phyloP scores from a whole-genome alignment of 2,329 filamentous ascomycete genomes.

The Pestalotiopsis sp. region DNA sequence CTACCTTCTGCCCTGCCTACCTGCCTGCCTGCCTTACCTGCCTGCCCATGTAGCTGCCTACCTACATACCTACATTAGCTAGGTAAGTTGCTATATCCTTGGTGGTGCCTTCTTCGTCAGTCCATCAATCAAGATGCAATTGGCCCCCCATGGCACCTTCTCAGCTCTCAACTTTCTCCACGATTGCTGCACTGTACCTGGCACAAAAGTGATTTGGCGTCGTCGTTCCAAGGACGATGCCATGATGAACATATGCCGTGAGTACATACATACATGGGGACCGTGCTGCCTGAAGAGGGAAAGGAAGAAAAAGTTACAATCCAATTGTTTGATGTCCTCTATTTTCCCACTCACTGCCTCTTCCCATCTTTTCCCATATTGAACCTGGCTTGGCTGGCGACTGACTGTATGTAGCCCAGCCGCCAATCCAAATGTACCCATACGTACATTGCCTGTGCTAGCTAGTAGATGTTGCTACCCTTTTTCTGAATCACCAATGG shows the following conservation, averaged over 20 bases:
- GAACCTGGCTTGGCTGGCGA: neutral
- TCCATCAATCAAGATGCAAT: no score
- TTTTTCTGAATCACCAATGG: neutral
- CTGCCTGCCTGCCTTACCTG: neutral
- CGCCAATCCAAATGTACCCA: neutral
- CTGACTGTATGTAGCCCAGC: neutral
- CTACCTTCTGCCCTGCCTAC: neutral
- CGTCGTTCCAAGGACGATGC: no score
- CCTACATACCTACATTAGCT: neutral
- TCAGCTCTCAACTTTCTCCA: no score
- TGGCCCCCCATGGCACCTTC: no score
- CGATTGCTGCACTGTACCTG: neutral
- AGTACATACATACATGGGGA: no score
- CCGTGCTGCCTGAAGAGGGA: no score
- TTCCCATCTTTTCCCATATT: neutral
- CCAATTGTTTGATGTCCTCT: neutral
- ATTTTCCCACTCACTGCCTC: neutral
- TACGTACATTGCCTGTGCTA: neutral
- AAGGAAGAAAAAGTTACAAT: neutral
- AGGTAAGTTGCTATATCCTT: neutral
- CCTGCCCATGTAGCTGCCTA: neutral
- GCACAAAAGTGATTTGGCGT: neutral
- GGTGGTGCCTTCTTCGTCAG: no score
- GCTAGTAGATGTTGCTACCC: neutral
- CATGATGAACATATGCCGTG: no score